These are phyloP conservation scores for Epichloe brachyelytri DNA, from an alignment of 2,329 filamentous ascomycete species.

Conservation along the genomic window DNA sequence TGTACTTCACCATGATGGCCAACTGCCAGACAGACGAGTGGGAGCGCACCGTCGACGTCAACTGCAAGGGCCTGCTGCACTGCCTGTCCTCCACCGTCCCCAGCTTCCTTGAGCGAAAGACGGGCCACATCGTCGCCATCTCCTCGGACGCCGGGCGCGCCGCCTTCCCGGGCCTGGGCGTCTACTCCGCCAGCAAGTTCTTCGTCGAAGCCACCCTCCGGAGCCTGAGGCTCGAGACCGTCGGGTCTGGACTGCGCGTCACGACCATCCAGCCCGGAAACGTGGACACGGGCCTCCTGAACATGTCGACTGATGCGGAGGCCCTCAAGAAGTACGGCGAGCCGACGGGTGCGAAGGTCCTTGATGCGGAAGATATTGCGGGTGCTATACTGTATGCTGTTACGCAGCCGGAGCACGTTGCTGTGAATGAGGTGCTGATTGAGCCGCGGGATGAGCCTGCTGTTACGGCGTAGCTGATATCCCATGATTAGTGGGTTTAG, in stretches of 20 bases:
- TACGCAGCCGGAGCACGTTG: conserved; percentile 60
- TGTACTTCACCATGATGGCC: conserved; percentile 84
- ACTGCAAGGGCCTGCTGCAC: conserved; percentile 72
- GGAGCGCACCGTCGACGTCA: conserved; percentile 73
- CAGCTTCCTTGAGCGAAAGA: conserved; percentile 54
- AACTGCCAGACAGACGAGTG: conserved; percentile 62
- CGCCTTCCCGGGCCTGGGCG: conserved; percentile 68
- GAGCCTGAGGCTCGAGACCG: conserved; percentile 60
- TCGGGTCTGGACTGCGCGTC: conserved; percentile 57
- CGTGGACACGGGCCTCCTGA: conserved; percentile 57
- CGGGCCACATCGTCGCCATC: conserved; percentile 66
- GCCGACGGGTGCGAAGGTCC: conserved; percentile 59
- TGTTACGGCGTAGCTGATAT: not conserved
- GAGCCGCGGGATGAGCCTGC: conserved; percentile 61
- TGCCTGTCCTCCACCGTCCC: conserved; percentile 58
- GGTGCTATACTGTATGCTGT: conserved; percentile 61
- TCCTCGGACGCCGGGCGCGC: conserved; percentile 73
- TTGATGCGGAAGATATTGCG: conserved; percentile 63
- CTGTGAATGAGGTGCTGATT: conserved; percentile 70
- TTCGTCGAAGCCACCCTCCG: conserved; percentile 78
- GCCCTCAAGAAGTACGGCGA: conserved; percentile 69
- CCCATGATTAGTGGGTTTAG: too few species aligned
- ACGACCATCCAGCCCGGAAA: conserved; percentile 70
- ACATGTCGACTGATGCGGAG: conserved; percentile 63
- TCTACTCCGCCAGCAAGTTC: conserved; percentile 76